Evolutionary conservation across 108 stramenopile genomes (phyloP).

Genomic region (Nitzschia sp.): DNA sequence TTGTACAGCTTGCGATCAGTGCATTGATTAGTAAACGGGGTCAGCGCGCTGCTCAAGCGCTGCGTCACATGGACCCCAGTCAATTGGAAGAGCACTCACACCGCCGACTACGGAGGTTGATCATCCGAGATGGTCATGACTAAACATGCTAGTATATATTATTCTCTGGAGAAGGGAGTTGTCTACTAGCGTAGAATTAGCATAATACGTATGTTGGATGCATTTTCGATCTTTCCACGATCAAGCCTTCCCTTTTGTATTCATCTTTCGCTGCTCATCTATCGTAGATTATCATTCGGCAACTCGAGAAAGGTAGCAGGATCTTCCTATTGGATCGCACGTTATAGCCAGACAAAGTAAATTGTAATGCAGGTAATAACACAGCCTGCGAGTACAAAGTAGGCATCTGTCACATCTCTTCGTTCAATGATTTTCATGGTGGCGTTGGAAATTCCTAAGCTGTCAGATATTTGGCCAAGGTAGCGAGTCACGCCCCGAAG

Average conservation of each 20-base stretch:
- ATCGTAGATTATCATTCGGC: too few relatives aligned
- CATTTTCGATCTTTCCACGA: too few relatives aligned
- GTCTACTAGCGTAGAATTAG: too few relatives aligned
- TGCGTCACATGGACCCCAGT: background rate
- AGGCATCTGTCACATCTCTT: constrained; percentile 86
- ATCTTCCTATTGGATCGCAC: too few relatives aligned
- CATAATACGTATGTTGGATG: too few relatives aligned
- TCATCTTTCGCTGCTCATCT: too few relatives aligned
- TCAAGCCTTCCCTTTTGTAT: too few relatives aligned
- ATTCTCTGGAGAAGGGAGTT: too few relatives aligned
- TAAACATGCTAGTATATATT: background rate
- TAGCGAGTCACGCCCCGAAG: constrained; percentile 66
- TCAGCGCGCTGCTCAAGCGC: background rate
- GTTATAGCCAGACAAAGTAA: constrained; percentile 76
- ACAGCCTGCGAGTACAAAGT: constrained; percentile 81
- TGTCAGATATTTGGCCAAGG: constrained; percentile 73
- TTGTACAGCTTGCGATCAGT: constrained; percentile 6
- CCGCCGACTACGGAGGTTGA: background rate
- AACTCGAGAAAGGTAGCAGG: too few relatives aligned
- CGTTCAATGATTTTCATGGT: constrained; percentile 88
- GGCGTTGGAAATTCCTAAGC: constrained; percentile 70
- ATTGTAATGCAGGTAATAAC: constrained; percentile 73
- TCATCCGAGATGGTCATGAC: background rate
- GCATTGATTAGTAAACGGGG: background rate
- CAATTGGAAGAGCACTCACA: constrained; percentile 6